Evolutionary conservation across 805 yeast genomes (phyloP).

Genomic region (Zygosaccharomyces gambellarensis): DNA sequence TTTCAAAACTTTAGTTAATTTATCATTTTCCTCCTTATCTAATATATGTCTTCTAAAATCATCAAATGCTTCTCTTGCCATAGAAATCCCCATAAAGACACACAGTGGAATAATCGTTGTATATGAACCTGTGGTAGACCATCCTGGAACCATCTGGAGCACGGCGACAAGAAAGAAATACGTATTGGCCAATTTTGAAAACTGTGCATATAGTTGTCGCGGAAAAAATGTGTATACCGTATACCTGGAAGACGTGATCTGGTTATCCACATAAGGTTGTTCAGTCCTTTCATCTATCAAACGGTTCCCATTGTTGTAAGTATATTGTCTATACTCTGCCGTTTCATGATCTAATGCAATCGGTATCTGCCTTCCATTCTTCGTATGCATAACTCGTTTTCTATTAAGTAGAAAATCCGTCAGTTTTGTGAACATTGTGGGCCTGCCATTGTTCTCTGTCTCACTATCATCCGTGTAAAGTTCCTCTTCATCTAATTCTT

Average conservation of each 20-base stretch:
- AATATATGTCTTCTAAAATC: constrained; percentile 83
- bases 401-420: constrained; percentile 41
- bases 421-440: constrained; percentile 10
- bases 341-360: constrained; percentile 43
- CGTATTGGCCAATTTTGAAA: constrained; percentile 86
- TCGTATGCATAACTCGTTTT: constrained; percentile 47
- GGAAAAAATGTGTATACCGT: constrained; percentile 78
- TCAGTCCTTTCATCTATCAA: constrained; percentile 64
- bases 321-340: constrained; percentile 16
- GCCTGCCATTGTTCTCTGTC: not conserved
- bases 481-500: constrained; percentile 8
- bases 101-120: constrained; percentile 88
- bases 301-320: constrained; percentile 22
- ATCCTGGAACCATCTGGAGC: constrained; percentile 90
- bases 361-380: constrained; percentile 75
- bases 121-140: constrained; percentile 95
- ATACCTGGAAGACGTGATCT: constrained; percentile 83
- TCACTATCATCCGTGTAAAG: constrained; percentile 3
- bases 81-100: constrained; percentile 83
- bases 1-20: constrained; percentile 38
- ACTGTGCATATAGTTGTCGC: constrained; percentile 82
- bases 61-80: constrained; percentile 89
- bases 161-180: constrained; percentile 88
- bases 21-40: constrained; percentile 79
- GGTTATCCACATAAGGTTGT: constrained; percentile 58